Base-by-base conservation (phyloP, 2,329 filamentous ascomycete species). In the Saccharata proteae region DNA sequence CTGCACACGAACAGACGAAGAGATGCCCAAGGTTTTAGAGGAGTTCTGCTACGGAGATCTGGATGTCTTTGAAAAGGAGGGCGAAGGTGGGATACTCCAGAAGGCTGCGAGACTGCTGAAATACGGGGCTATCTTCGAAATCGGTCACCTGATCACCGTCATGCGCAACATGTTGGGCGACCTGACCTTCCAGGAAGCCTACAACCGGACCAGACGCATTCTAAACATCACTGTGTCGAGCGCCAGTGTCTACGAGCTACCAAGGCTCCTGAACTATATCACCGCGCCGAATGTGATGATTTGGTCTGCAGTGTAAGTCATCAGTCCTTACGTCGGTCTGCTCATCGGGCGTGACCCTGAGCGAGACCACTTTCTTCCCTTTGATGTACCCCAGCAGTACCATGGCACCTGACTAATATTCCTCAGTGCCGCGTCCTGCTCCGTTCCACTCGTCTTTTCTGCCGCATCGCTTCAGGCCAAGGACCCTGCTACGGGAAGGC, bases 201-300 rank as follows among this genome's bases (percentile, higher is more conserved):
- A 94, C 60, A 93, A 93, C 50, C 77, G 85, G n/a, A 93, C 86
- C 0, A 73, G 84, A 16, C 73, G 85, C 36, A 86, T 94, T 38
- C 71, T 93, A 47, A 96, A 94, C 52, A 93, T 96, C 21, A 86
- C 82, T 36, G 86, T 96, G 5, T 93, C 86, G 0, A 84, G 81
- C 2, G 80, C 83, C 2, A 83, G 81, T 11, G 70, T 88, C 33
- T 90, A 92, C 52, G 86, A 94, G 50, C 65, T 93, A 11, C 88
- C 86, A 0, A 67, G 82, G 21, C 62, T 96, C 0, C 67, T 96
- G 43, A 96, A 96, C 54, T 94, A 93, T 47, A 72, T 93, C 37
- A 94, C 88, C 0, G 80, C 88, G 0, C 86, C 88, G 0, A 90
- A 94, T 49, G 86, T 96, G 32, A 72, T 94, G 59, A 86, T 96